phyloP scores from a whole-genome alignment of 495 filamentous ascomycete species.

The Neurospora sublineolata region DNA sequence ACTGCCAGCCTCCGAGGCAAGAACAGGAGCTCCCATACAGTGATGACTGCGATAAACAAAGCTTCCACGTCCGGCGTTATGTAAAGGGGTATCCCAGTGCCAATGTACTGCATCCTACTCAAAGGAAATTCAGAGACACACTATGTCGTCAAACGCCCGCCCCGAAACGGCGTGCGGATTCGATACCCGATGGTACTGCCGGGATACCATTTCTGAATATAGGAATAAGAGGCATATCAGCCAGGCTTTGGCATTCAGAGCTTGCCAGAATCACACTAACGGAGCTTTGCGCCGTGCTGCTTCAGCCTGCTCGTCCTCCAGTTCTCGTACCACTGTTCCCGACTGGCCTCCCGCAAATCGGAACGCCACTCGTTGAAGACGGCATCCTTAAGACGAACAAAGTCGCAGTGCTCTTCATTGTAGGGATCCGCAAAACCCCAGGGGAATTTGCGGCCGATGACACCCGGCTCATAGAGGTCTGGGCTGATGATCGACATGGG shows the following conservation, averaged over 20 bases:
- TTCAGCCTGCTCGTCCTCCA: conserved; percentile 69
- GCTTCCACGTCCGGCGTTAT: neutral
- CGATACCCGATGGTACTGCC: neutral
- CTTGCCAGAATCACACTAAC: conserved; percentile 6
- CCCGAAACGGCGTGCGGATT: neutral
- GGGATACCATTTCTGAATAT: neutral
- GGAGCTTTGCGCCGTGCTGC: conserved; percentile 23
- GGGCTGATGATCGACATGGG: conserved; percentile 92
- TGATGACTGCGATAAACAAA: neutral
- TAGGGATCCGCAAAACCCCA: conserved; percentile 96
- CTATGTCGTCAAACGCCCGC: neutral
- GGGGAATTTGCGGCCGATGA: conserved; percentile 75
- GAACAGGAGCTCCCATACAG: neutral
- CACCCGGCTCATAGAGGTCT: conserved; percentile 71
- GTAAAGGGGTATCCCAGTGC: neutral
- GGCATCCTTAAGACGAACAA: conserved; percentile 76
- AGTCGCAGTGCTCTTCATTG: conserved; percentile 84
- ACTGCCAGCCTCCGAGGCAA: neutral
- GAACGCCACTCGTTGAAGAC: conserved; percentile 89
- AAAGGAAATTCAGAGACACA: neutral
- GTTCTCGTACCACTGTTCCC: conserved; percentile 90
- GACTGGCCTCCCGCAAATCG: conserved; percentile 83
- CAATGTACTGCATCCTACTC: neutral
- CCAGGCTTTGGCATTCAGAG: neutral
- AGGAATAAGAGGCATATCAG: neutral